Evolutionary conservation across 2,329 filamentous ascomycete species (phyloP), one percentile per base, ranked within the genome.

Genomic region (Xylaria polymorpha): DNA sequence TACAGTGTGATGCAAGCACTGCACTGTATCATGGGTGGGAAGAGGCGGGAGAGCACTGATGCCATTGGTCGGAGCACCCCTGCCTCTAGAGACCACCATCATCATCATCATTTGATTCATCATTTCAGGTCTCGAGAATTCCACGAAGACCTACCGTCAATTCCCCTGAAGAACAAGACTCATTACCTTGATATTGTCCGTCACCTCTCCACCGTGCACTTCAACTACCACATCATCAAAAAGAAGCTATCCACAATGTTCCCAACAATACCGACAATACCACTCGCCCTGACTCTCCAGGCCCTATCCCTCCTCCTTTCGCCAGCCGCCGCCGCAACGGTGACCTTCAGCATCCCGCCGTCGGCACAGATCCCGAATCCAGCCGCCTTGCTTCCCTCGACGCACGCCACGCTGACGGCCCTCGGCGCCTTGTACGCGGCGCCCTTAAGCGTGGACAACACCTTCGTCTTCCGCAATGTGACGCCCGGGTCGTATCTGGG

Each of bases 401-500:
- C 91, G 60, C 90, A 91, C 77, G 90, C 90, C 44, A 90, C 87
- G 57, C 85, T 88, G 58, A 81, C 82, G 22, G 75, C 84, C 20
- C 81, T 83, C 15, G 77, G 80, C 68, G 71, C 70, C 39, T 73
- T 78, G 69, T 74, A 78, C 76, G 75, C 86, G 32, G 89, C 92
- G 14, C 90, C 90, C 10, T 83, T 97, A 10, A 90, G 90, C 14
- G 83, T 86, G 48, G 81, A 85, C 74, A 92, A 93, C 79, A 90
- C 88, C 29, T 94, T 98, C 77, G 85, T 89, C 71, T 97, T 98
- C 84, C 82, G 81, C 73, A 90, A 94, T 74, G 85, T 97, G 61
- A 86, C 87, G 5, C 79, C 85, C 0, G 92, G 91, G 0, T 93
- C 90, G 67, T 98, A 98, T 79, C 87, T 98, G 6, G 89, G 92